A percentile compares a stretch with the other conserved stretches of the same genome.
Evolutionary conservation across 2,329 filamentous ascomycete species (phyloP).

Genomic region (Cryphonectria parasitica): DNA sequence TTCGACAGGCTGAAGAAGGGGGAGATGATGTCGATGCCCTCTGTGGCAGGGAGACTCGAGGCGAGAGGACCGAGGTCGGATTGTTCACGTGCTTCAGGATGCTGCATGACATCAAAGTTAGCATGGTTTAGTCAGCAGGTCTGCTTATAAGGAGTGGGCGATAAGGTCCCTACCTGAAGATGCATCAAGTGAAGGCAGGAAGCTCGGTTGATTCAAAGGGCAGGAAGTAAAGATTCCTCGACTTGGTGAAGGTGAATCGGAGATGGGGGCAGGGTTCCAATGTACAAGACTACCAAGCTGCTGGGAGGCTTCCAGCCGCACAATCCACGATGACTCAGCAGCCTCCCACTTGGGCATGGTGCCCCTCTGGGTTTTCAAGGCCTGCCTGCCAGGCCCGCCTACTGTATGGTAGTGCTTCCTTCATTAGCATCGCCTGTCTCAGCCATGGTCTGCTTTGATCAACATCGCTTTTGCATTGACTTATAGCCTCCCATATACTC

Average conservation of each 20-base stretch:
- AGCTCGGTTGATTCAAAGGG: neutral
- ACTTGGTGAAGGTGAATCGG: slow-evolving; percentile 2
- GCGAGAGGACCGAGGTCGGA: slow-evolving; percentile 16
- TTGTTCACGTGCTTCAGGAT: slow-evolving; percentile 18
- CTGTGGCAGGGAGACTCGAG: slow-evolving; percentile 10
- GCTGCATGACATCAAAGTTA: slow-evolving; percentile 19
- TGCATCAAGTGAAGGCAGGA: neutral
- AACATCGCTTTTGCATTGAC: too few relatives aligned
- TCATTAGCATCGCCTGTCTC: neutral
- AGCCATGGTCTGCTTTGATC: too few relatives aligned
- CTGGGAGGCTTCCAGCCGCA: neutral
- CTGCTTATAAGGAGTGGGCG: neutral
- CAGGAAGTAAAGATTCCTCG: neutral
- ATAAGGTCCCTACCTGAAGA: neutral
- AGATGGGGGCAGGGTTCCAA: slow-evolving; percentile 6
- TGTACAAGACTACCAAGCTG: slow-evolving; percentile 3
- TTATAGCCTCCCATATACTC: too few relatives aligned
- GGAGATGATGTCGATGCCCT: neutral
- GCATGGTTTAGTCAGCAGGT: slow-evolving; percentile 9
- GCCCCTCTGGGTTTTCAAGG: neutral
- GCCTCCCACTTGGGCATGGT: neutral
- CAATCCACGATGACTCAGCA: neutral
- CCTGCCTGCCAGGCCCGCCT: neutral
- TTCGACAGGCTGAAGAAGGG: neutral
- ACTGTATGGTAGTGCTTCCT: neutral